Evolutionary conservation across 2,329 filamentous ascomycete species (phyloP).

Genomic region (Scedosporium minutisporum): DNA sequence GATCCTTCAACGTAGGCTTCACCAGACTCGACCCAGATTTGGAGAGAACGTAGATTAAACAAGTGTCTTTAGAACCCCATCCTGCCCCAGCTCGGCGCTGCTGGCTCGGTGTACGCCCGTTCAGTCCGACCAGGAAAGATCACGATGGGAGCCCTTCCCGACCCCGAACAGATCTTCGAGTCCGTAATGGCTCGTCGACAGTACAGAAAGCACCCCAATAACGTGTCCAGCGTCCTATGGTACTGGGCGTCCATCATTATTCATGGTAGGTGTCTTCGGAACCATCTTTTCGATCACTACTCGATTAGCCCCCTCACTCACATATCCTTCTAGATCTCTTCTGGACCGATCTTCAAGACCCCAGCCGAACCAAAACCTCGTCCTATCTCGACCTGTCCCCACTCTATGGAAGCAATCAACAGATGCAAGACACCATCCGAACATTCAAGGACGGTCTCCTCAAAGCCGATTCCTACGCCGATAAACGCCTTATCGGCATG

Average conservation of each 20-base stretch:
- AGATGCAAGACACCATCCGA: conserved; percentile 56
- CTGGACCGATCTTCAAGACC: conserved; percentile 55
- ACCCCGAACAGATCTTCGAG: conserved; percentile 55
- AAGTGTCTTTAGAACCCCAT: conserved; percentile 44
- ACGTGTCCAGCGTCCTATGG: conserved; percentile 62
- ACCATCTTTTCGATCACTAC: background rate
- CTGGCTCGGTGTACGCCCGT: conserved; percentile 57
- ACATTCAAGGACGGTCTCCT: conserved; percentile 62
- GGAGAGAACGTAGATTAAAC: background rate
- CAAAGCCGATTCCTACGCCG: conserved; percentile 64
- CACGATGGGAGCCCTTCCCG: conserved; percentile 56
- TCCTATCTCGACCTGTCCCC: conserved; percentile 64
- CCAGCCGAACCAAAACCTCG: conserved; percentile 54
- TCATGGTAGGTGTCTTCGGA: conserved; percentile 38
- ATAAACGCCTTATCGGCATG: conserved; percentile 59
- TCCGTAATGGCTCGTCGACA: conserved; percentile 43
- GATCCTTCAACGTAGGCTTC: conserved; percentile 50
- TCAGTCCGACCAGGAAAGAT: conserved; percentile 50
- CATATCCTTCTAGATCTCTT: conserved; percentile 46
- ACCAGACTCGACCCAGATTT: background rate
- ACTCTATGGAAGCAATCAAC: conserved; percentile 59
- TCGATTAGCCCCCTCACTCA: background rate
- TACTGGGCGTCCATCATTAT: conserved; percentile 67
- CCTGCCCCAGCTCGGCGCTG: conserved; percentile 56
- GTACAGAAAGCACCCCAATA: conserved; percentile 56